Conservation (phyloP, 805 yeast genomes). For the Candida ascalaphidarum region DNA sequence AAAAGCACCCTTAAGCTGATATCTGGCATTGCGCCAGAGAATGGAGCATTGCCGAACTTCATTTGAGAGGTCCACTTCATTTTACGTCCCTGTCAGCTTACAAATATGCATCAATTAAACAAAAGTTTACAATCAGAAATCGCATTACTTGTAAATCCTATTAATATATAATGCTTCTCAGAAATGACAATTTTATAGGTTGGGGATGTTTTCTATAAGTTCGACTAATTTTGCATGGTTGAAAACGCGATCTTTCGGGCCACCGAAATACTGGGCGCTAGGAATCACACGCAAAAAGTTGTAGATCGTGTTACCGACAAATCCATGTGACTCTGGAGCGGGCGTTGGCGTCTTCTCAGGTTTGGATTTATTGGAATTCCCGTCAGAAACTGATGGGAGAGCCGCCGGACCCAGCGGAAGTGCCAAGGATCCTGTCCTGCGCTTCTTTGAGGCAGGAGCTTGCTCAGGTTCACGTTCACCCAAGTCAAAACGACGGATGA, state of each 20-base stretch:
- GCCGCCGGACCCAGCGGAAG: neutral
- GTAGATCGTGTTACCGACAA: conserved; percentile 24
- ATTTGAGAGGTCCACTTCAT: too few species aligned
- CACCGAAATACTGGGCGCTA: conserved; percentile 45
- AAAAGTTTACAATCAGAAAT: too few species aligned
- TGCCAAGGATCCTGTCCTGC: conserved; percentile 8
- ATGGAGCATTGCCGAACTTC: too few species aligned
- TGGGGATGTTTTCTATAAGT: too few species aligned
- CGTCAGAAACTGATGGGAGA: conserved; percentile 1
- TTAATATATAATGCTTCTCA: too few species aligned
- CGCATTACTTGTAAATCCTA: too few species aligned
- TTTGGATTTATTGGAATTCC: conserved; percentile 2
- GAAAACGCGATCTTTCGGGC: conserved; percentile 40
- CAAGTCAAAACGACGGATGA: conserved; percentile 28
- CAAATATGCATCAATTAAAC: too few species aligned
- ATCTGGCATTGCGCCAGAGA: too few species aligned
- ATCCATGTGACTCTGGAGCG: conserved; percentile 9
- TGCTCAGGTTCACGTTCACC: conserved; percentile 10
- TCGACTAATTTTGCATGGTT: conserved; percentile 46
- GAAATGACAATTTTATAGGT: too few species aligned
- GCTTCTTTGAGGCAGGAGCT: conserved; percentile 5
- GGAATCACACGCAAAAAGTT: conserved; percentile 53
- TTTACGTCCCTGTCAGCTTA: too few species aligned
- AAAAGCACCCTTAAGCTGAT: too few species aligned
- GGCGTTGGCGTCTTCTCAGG: conserved; percentile 2